Evolutionary conservation across 129 eudicot species (phyloP), one percentile per base, ranked within the genome.

Genomic region (Silybum marianum): DNA sequence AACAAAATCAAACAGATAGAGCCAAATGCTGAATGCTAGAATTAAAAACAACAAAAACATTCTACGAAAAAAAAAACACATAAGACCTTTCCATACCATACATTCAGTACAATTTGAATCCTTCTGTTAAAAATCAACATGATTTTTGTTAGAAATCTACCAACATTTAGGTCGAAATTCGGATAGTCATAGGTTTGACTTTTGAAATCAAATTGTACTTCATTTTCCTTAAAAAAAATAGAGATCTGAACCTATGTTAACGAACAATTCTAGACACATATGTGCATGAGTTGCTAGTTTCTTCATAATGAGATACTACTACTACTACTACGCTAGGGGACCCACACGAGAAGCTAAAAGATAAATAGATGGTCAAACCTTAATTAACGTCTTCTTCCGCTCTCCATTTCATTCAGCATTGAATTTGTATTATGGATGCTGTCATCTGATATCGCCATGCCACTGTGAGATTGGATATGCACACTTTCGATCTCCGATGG

Each of bases 401-500:
- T 85, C 85, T 89, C 88, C 83, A 89, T 86, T 78, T 84, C 90
- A 81, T 74, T 85, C 71, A 86, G 78, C 39, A 62, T 40, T 60
- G 87, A 72, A 74, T 39, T 80, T 11, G 83, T 63, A 66, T 69
- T 75, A 13, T 30, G 76, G n/a, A 67, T 22, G 81, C 23, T 85
- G 46, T 58, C 74, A 68, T 84, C 70, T 71, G 88, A 84, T 46
- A 44, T 39, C 24, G 74, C 75, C 42, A 67, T 67, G 65, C 88
- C 85, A 24, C 71, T 42, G 76, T 16, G 74, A 48, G 91, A 82
- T 42, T 67, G 86, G 25, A 75, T 63, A 34, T 80, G 66, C 70
- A 85, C 87, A 40, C 40, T 81, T 40, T 85, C 96, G 71, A 85
- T 58, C 78, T 89, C 91, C 3, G 86, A 75, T 36, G 84, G 85